Percentiles rank a stretch among this genome's conserved stretches.
These are phyloP conservation scores for Neurospora tetraspora DNA, from an alignment of 495 filamentous ascomycete genomes.

Conservation along the genomic window DNA sequence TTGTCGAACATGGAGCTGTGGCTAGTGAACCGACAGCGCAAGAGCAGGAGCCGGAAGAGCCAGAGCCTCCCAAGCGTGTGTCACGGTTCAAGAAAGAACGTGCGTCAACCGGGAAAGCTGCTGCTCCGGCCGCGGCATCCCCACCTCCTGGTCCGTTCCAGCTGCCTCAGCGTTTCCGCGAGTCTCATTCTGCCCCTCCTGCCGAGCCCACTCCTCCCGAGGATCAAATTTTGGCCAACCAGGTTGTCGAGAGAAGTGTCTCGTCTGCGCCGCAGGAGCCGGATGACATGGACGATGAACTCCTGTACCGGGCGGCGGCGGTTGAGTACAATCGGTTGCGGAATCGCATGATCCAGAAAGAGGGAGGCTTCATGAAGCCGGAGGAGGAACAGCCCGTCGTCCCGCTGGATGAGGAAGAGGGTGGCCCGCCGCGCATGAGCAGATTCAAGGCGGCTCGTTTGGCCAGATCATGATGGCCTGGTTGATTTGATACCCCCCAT, in stretches of 20 bases:
- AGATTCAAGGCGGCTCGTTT: constrained; percentile 82
- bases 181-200: constrained; percentile 1
- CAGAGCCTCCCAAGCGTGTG: constrained; percentile 25
- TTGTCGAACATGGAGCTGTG: constrained; percentile 39
- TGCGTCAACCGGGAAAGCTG: not conserved
- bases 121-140: constrained; percentile 1
- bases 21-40: constrained; percentile 22
- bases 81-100: constrained; percentile 39
- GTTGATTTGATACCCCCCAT: not conserved
- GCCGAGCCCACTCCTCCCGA: constrained; percentile 42
- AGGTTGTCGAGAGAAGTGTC: constrained; percentile 51
- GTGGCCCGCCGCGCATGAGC: constrained; percentile 62
- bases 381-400: constrained; percentile 39
- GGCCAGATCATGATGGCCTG: constrained; percentile 25
- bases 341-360: constrained; percentile 65
- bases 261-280: constrained; percentile 39
- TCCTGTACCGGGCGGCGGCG: constrained; percentile 66
- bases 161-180: constrained; percentile 16
- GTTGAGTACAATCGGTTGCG: constrained; percentile 71
- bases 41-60: constrained; percentile 14
- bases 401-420: constrained; percentile 58
- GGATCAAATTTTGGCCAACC: constrained; percentile 46
- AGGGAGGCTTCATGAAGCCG: constrained; percentile 62
- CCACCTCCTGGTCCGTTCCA: constrained; percentile 24
- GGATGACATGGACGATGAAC: constrained; percentile 62